Conservation (phyloP, 1,284 basidiomycete genomes). For the Rhizoctonia solani region DNA sequence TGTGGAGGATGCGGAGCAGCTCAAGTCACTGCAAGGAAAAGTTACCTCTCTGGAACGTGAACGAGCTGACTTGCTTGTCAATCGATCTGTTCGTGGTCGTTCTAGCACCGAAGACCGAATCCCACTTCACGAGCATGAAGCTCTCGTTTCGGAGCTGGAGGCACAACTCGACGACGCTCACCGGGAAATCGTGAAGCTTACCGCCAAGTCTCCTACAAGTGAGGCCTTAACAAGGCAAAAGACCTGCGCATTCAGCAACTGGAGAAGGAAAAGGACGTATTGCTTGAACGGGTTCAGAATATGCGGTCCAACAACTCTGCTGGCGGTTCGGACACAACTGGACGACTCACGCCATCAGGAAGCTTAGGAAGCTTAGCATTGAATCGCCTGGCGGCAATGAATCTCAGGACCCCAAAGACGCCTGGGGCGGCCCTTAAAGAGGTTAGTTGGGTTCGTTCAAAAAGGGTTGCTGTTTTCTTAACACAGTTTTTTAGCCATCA, state of each 20-base stretch:
- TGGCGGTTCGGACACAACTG: not conserved
- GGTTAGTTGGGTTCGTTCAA: constrained; percentile 54
- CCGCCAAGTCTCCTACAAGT: constrained; percentile 70
- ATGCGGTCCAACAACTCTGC: constrained; percentile 42
- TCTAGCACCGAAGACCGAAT: constrained; percentile 42
- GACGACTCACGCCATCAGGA: constrained; percentile 8
- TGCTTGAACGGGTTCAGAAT: constrained; percentile 66
- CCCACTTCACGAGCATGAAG: constrained; percentile 45
- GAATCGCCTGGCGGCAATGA: constrained; percentile 40
- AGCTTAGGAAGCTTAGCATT: constrained; percentile 36
- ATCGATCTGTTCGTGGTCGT: constrained; percentile 46
- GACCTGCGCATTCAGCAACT: constrained; percentile 72
- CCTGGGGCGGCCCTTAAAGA: constrained; percentile 50
- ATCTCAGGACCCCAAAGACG: constrained; percentile 40
- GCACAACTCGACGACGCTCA: constrained; percentile 78
- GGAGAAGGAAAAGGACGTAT: constrained; percentile 73
- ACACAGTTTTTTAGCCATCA: constrained; percentile 55
- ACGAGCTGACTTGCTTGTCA: constrained; percentile 45
- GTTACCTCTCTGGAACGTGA: constrained; percentile 57
- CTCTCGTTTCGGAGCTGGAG: constrained; percentile 57
- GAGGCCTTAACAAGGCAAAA: constrained; percentile 74
- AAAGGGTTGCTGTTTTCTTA: not conserved
- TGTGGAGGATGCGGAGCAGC: constrained; percentile 59
- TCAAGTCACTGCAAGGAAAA: constrained; percentile 58
- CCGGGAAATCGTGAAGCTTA: constrained; percentile 76